Percentiles rank a stretch among this genome's conserved stretches.
Conservation (phyloP, 768 basidiomycete genomes). For the Serendipita indica region DNA sequence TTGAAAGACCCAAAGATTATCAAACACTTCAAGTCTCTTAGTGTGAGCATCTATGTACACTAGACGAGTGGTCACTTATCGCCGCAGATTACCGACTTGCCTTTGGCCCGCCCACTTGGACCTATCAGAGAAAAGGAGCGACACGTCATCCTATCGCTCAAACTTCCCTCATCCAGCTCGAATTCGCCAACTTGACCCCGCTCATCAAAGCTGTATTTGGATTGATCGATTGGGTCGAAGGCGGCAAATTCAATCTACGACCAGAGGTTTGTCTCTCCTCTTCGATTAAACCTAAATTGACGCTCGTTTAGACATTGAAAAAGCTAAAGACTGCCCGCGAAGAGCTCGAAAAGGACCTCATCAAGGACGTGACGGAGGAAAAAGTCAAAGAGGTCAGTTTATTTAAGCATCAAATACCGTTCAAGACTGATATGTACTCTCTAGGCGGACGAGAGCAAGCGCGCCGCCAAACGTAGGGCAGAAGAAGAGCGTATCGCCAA, state of each 20-base stretch:
- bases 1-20: slow-evolving; percentile 50
- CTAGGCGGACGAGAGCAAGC: slow-evolving; percentile 50
- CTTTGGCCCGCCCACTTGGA: slow-evolving; percentile 46
- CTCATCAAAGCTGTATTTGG: slow-evolving; percentile 58
- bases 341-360: slow-evolving; percentile 52
- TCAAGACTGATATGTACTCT: slow-evolving; percentile 16
- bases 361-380: slow-evolving; percentile 46
- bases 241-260: slow-evolving; percentile 38
- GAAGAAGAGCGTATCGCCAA: slow-evolving; percentile 60
- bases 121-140: slow-evolving; percentile 45
- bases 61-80: slow-evolving; percentile 1
- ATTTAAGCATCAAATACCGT: background rate
- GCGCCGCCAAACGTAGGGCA: slow-evolving; percentile 53
- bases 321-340: slow-evolving; percentile 67
- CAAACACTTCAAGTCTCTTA: slow-evolving; percentile 72
- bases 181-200: slow-evolving; percentile 35
- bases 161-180: slow-evolving; percentile 34
- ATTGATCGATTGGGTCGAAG: slow-evolving; percentile 52
- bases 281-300: background rate
- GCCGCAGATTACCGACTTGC: slow-evolving; percentile 67
- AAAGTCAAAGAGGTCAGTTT: slow-evolving; percentile 51
- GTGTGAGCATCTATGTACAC: slow-evolving; percentile 33
- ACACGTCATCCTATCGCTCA: slow-evolving; percentile 57
- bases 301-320: slow-evolving; percentile 32
- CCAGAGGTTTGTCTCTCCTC: slow-evolving; percentile 37